Evolutionary conservation across 164 flowering plant genomes (phyloP).

Genomic region (Annona squamosa): DNA sequence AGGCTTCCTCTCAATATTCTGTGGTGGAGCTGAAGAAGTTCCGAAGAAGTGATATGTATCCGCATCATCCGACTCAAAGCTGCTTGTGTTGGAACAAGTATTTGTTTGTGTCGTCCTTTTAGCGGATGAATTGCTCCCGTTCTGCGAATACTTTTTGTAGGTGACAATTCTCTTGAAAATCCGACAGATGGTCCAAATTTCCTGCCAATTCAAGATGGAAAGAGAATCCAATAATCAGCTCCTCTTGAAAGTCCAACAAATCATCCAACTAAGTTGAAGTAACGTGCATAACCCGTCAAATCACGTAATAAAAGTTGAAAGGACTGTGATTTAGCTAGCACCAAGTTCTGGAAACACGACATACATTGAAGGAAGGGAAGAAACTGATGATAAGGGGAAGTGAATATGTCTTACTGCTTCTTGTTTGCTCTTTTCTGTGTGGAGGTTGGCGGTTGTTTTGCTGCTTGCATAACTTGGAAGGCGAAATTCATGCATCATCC

Average conservation of each 20-base stretch:
- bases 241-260: not conserved
- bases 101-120: constrained; percentile 11
- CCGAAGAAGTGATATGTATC: not conserved
- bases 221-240: not conserved
- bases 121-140: constrained; percentile 29
- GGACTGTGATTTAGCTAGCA: not conserved
- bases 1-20: constrained; percentile 17
- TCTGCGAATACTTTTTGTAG: constrained; percentile 36
- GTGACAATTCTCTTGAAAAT: constrained; percentile 58
- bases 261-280: not conserved
- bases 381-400: constrained; percentile 6
- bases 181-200: constrained; percentile 87
- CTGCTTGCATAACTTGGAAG: constrained; percentile 33
- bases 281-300: not conserved
- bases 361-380: too few relatives aligned
- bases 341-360: not conserved
- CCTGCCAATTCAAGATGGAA: constrained; percentile 33
- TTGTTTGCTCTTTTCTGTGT: constrained; percentile 13
- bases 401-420: constrained; percentile 11
- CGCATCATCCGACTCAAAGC: not conserved
- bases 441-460: constrained; percentile 9
- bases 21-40: constrained; percentile 3
- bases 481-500: constrained; percentile 99
- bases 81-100: constrained; percentile 3
- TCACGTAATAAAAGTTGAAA: too few relatives aligned